Evolutionary conservation across 768 basidiomycete species (phyloP).

Genomic region (Cyathus striatus): DNA sequence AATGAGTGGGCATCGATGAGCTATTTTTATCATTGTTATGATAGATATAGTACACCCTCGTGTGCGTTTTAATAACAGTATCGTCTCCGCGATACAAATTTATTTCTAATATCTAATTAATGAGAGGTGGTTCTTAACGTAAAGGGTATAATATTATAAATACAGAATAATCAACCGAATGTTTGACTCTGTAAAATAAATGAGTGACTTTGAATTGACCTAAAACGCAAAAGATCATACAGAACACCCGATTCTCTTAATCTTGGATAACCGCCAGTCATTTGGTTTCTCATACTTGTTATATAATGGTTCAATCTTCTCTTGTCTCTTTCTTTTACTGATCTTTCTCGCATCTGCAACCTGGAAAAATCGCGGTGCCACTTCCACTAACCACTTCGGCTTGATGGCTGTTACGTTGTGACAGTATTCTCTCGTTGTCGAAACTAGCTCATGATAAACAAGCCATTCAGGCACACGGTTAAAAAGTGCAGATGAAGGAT

Average conservation of each 20-base stretch:
- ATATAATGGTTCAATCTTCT: conserved; percentile 94
- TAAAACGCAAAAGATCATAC: conserved; percentile 27
- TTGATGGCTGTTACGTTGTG: conserved; percentile 94
- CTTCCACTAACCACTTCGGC: conserved; percentile 97
- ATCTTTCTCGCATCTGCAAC: conserved; percentile 98
- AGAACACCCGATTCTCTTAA: conserved; percentile 87
- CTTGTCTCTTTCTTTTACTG: conserved; percentile 91
- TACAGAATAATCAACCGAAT: conserved; percentile 55
- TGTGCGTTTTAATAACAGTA: no score
- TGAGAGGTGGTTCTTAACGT: no score
- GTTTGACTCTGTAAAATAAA: conserved; percentile 68
- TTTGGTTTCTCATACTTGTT: conserved; percentile 95
- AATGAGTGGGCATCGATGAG: no score
- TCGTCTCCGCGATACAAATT: no score
- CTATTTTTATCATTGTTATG: no score
- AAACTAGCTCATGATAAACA: conserved; percentile 91
- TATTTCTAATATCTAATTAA: no score
- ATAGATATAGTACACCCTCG: no score
- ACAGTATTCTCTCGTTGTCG: conserved; percentile 95
- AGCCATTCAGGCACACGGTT: conserved; percentile 96
- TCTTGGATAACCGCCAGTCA: conserved; percentile 91
- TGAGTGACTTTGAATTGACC: conserved; percentile 8
- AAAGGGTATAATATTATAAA: not conserved
- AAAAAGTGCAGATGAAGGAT: conserved; percentile 95
- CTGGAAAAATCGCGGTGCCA: conserved; percentile 98